Evolutionary conservation across 257 asterid species (phyloP).

Genomic region (Capsicum pubescens): DNA sequence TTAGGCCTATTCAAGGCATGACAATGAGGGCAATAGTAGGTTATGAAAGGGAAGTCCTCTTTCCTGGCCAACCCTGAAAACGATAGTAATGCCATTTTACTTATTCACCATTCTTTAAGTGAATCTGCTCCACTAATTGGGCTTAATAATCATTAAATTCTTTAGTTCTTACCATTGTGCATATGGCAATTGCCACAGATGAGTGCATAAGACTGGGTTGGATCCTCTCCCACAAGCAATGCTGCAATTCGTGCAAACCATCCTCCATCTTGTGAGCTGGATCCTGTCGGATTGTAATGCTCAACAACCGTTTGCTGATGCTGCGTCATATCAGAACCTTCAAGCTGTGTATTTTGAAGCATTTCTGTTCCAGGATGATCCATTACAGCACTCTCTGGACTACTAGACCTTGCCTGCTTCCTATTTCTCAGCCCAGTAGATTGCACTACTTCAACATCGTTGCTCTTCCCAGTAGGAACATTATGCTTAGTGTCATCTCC

Average conservation of each 20-base stretch:
- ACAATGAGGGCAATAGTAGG: slow-evolving; percentile 95
- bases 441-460: slow-evolving; percentile 59
- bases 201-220: slow-evolving; percentile 77
- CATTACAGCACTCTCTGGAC: slow-evolving; percentile 40
- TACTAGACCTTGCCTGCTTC: slow-evolving; percentile 48
- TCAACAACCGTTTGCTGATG: slow-evolving; percentile 65
- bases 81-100: slow-evolving; percentile 18
- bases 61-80: slow-evolving; percentile 85
- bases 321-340: slow-evolving; percentile 44
- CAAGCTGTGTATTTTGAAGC: slow-evolving; percentile 40
- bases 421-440: slow-evolving; percentile 68
- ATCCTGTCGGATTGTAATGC: slow-evolving; percentile 58
- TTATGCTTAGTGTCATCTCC: slow-evolving; percentile 55
- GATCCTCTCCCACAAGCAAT: slow-evolving; percentile 86
- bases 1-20: slow-evolving; percentile 70
- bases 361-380: slow-evolving; percentile 48
- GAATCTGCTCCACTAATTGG: neutral
- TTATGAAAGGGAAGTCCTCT: slow-evolving; percentile 76
- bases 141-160: neutral
- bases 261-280: slow-evolving; percentile 59
- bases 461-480: slow-evolving; percentile 57
- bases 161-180: slow-evolving; percentile 68
- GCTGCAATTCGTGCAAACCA: slow-evolving; percentile 87
- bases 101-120: neutral
- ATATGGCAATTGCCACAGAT: slow-evolving; percentile 81